Evolutionary conservation across 148 eudicot genomes (phyloP).

Genomic region (Cornus kousa): DNA sequence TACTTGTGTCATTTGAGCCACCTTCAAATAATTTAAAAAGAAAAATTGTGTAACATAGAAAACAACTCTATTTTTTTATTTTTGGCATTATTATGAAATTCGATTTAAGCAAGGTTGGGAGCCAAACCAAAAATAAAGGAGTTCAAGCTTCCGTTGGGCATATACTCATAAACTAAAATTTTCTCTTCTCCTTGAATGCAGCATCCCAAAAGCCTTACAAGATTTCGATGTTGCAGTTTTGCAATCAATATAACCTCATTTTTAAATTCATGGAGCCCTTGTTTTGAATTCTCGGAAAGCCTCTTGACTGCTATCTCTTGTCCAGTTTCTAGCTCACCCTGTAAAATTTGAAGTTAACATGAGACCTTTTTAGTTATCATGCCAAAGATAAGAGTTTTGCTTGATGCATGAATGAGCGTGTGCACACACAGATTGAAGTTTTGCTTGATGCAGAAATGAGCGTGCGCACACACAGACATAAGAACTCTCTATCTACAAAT

Average conservation of each 20-base stretch:
- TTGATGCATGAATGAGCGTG: too few relatives aligned
- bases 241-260: slow-evolving; percentile 12
- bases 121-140: slow-evolving; percentile 5
- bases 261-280: slow-evolving; percentile 8
- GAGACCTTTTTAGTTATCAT: too few relatives aligned
- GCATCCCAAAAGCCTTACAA: slow-evolving; percentile 14
- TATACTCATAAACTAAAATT: slow-evolving; percentile 9
- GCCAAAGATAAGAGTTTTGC: too few relatives aligned
- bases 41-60: background rate
- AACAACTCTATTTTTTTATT: background rate
- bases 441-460: background rate
- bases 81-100: background rate
- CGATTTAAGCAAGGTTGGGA: background rate
- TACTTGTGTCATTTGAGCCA: slow-evolving; percentile 10
- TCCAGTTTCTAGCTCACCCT: slow-evolving; percentile 2
- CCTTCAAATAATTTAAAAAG: too few relatives aligned
- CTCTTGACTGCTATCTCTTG: slow-evolving; percentile 14
- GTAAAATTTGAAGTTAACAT: too few relatives aligned
- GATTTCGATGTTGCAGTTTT: slow-evolving; percentile 14
- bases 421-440: too few relatives aligned
- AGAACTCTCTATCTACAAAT: background rate
- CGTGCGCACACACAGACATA: background rate
- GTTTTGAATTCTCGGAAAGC: background rate
- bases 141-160: slow-evolving; percentile 8
- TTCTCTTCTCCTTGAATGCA: slow-evolving; percentile 14